These are phyloP conservation scores for Plectosphaerella plurivora DNA, from an alignment of 2,329 filamentous ascomycete species.

Conservation along the genomic window DNA sequence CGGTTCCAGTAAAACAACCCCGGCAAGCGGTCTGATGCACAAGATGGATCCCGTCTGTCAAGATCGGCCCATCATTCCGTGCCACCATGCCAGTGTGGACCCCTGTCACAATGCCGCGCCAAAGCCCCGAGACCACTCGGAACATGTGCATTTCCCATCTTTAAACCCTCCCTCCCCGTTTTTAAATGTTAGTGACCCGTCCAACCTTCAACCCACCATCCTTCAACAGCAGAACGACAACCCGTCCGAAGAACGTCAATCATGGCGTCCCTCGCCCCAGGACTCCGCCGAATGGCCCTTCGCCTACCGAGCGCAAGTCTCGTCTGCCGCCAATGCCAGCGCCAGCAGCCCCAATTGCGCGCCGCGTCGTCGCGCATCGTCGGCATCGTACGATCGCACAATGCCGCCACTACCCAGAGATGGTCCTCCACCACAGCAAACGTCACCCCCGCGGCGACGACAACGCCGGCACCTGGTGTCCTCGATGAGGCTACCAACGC, in stretches of 20 bases:
- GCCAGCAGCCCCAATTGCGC: constrained; percentile 18
- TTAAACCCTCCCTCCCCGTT: neutral
- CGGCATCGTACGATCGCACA: constrained; percentile 31
- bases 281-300: constrained; percentile 34
- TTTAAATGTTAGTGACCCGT: constrained; percentile 1
- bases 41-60: no score
- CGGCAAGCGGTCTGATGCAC: neutral
- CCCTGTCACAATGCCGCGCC: neutral
- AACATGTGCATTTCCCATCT: constrained; percentile 1
- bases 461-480: constrained; percentile 1
- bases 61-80: neutral
- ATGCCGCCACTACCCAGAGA: constrained; percentile 20
- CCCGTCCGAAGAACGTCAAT: neutral
- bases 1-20: neutral
- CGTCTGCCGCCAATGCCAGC: constrained; percentile 45
- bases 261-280: constrained; percentile 40
- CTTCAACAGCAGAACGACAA: neutral
- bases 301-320: constrained; percentile 34
- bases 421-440: constrained; percentile 2
- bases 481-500: constrained; percentile 5
- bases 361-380: constrained; percentile 34
- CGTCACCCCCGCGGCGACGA: constrained; percentile 2
- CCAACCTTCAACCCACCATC: neutral
- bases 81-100: no score
- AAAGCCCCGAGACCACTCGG: constrained; percentile 3